Evolutionary conservation across 495 filamentous ascomycete genomes (phyloP), one percentile per base, ranked within the genome.

Genomic region (Aspergillus baeticus): DNA sequence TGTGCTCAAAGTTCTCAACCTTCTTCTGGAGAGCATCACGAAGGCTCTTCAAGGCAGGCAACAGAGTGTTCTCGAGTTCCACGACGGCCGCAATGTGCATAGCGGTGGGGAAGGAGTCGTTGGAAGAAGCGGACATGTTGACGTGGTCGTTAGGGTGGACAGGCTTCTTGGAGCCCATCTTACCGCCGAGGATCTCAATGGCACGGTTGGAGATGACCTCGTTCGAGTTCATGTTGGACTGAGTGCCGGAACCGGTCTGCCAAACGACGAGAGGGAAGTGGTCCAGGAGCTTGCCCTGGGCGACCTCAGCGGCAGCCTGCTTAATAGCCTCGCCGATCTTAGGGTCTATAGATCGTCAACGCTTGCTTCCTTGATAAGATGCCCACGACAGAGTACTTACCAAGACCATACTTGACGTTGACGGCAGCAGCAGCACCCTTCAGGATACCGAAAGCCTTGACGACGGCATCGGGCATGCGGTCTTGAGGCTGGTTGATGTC

Each of bases 191-290:
- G 55, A 98, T 94, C 79, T 98, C 95, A 72, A 98, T 98, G 38
- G 94, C 94, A 56, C 94, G 91, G 83, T 98, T 98, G 56, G 93
- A 96, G 76, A 98, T 98, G 71, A 98, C 94, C 77, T 98, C 94
- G 76, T 98, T 98, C 70, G 94, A 92, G 81, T 98, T 98, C 94
- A 98, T 98, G 84, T 98, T 98, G 69, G 92, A 96, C 78, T 98
- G 94, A 22, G 94, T 98, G 65, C 94, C 94, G 15, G 95, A 98
- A 54, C 94, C 94, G 35, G 94, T 98, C 76, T 98, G 94, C 94
- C 94, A 98, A 66, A 98, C 93, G 50, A 98, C 94, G 46, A 98
- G 88, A 52, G 92, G 94, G 78, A 98, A 98, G 84, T 98, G 94
- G 74, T 96, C 92, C 68, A 96, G 73, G 60, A 98, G 87, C 82